phyloP scores from a whole-genome alignment of 148 eudicot genomes.

The Polygonum maritimum region DNA sequence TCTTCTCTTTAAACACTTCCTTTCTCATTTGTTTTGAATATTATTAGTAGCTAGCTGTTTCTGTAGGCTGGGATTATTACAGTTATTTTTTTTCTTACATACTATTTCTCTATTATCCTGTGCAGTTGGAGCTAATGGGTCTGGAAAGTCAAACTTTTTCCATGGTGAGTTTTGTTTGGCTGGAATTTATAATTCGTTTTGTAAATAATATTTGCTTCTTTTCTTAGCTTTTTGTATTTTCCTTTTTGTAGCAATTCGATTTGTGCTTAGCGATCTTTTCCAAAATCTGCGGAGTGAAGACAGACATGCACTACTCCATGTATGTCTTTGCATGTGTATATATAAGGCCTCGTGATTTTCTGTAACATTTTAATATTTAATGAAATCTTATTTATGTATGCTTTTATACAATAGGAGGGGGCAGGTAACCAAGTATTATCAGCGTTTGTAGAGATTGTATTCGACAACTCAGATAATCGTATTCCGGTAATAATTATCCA shows the following conservation, averaged over 20 bases:
- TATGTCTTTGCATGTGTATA: slow-evolving; percentile 29
- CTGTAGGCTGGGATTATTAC: not conserved
- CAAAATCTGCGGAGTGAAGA: slow-evolving; percentile 92
- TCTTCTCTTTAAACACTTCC: not conserved
- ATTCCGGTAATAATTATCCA: slow-evolving; percentile 53
- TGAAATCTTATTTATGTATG: slow-evolving; percentile 3
- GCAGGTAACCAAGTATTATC: slow-evolving; percentile 89
- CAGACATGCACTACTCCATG: slow-evolving; percentile 86
- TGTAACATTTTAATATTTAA: slow-evolving; percentile 6
- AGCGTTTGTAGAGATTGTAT: slow-evolving; percentile 98
- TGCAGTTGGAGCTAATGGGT: slow-evolving; percentile 99
- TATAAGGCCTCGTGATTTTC: not conserved
- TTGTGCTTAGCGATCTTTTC: slow-evolving; percentile 93
- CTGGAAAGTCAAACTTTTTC: slow-evolving; percentile 97
- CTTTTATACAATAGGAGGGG: slow-evolving; percentile 60
- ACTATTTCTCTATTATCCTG: not conserved
- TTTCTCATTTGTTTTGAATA: not conserved
- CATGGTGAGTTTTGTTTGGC: slow-evolving; percentile 44
- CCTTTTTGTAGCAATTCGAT: slow-evolving; percentile 68
- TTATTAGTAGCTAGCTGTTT: not conserved
- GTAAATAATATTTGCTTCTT: not conserved
- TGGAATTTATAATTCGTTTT: not conserved
- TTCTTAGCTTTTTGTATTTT: not conserved
- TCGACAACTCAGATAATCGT: slow-evolving; percentile 89
- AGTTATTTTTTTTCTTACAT: not conserved